Conservation (phyloP, 306 rosid species). For the Vigna nakashimae region DNA sequence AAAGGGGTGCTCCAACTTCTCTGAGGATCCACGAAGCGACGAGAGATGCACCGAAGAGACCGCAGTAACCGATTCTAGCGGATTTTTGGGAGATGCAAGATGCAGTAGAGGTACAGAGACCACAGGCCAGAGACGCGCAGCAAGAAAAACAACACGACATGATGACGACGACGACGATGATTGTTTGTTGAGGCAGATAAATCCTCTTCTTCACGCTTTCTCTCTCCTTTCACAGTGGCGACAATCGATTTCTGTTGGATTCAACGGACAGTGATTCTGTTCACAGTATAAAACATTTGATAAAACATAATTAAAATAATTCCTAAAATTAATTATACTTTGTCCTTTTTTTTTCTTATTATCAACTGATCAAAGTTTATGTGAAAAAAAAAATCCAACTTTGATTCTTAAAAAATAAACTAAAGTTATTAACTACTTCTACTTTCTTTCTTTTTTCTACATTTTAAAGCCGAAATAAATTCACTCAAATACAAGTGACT, state of each 20-base stretch:
- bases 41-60: conserved; percentile 80
- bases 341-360: too few relatives aligned
- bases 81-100: conserved; percentile 86
- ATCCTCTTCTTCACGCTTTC: not conserved
- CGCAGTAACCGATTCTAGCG: conserved; percentile 90
- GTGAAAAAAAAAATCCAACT: too few relatives aligned
- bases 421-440: too few relatives aligned
- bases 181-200: not conserved
- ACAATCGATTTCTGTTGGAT: not conserved
- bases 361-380: too few relatives aligned
- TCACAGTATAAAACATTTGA: too few relatives aligned
- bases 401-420: too few relatives aligned
- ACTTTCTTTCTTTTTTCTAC: too few relatives aligned
- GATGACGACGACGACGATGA: not conserved
- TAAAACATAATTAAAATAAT: too few relatives aligned
- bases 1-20: conserved; percentile 84
- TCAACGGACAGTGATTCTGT: conserved; percentile 12
- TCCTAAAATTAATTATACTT: too few relatives aligned
- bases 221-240: conserved; percentile 25
- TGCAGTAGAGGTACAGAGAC: conserved; percentile 82
- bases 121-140: conserved; percentile 69
- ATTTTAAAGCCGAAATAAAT: too few relatives aligned
- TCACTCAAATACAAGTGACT: too few relatives aligned
- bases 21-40: conserved; percentile 88
- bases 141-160: conserved; percentile 84